Evolutionary conservation across 441 rosid species (phyloP).

Genomic region (Pelargonium cotyledonis): DNA sequence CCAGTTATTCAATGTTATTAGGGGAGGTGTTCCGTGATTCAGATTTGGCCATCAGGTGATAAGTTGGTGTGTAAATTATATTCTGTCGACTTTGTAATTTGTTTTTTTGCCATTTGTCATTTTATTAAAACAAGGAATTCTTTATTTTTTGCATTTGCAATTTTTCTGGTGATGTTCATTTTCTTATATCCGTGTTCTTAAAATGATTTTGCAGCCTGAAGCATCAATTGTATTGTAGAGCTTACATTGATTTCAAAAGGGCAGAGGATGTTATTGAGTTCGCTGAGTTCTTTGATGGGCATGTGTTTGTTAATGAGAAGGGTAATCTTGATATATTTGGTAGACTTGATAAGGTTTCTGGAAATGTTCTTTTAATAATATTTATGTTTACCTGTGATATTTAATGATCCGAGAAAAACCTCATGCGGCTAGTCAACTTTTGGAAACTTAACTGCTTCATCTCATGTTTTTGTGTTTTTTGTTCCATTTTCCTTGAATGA

Average conservation of each 20-base stretch:
- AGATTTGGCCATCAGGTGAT: not conserved
- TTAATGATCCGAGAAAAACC: too few relatives aligned
- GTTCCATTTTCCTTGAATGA: not conserved
- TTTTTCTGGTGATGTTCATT: slow-evolving; percentile 14
- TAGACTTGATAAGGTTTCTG: not conserved
- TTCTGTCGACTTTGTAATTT: not conserved
- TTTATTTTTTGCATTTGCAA: not conserved
- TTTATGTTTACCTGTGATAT: slow-evolving; percentile 8
- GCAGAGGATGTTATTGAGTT: slow-evolving; percentile 64
- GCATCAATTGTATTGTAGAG: slow-evolving; percentile 55
- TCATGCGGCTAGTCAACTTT: too few relatives aligned
- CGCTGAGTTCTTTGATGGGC: slow-evolving; percentile 68
- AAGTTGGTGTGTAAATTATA: not conserved
- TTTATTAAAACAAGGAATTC: not conserved
- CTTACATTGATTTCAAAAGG: slow-evolving; percentile 56
- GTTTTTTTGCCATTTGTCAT: not conserved
- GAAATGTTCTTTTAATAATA: slow-evolving; percentile 5
- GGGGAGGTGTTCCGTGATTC: not conserved
- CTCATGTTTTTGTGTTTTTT: not conserved
- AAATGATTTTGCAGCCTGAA: slow-evolving; percentile 46
- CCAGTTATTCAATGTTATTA: not conserved
- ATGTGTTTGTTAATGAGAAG: slow-evolving; percentile 71
- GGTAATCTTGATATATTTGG: slow-evolving; percentile 35
- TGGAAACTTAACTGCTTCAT: not conserved
- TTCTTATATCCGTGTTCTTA: not conserved